These are phyloP conservation scores for Ophiostoma novo-ulmi DNA, from an alignment of 2,329 filamentous ascomycete species.

Conservation along the genomic window DNA sequence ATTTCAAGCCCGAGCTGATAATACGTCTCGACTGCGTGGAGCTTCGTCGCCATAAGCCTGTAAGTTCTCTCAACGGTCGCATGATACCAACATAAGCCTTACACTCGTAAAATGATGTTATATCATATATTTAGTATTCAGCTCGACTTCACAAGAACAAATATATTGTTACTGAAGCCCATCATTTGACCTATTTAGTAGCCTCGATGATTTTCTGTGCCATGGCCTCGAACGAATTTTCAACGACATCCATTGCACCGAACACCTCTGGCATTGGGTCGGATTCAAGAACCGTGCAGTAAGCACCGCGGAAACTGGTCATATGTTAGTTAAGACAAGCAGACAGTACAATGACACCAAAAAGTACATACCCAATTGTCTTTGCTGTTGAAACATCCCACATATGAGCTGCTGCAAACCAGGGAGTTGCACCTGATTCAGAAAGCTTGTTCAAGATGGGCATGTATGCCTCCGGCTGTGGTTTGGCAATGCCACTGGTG, in stretches of 20 bases:
- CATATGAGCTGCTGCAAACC: neutral
- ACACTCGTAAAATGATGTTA: no score
- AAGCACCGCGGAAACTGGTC: neutral
- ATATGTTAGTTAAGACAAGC: neutral
- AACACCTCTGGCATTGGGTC: conserved; percentile 1
- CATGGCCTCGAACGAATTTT: neutral
- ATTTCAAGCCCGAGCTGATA: no score
- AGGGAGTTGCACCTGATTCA: neutral
- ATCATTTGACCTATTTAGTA: neutral
- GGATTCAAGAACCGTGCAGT: neutral
- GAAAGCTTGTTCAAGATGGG: neutral
- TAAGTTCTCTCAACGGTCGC: no score
- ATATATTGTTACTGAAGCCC: no score
- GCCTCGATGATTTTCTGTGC: neutral
- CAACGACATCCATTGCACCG: neutral
- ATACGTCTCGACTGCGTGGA: no score
- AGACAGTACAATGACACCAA: neutral
- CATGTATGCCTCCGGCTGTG: neutral
- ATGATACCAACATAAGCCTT: no score
- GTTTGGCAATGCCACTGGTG: neutral
- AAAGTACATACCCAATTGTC: neutral
- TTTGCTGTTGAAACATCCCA: neutral
- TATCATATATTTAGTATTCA: no score
- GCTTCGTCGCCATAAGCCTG: no score
- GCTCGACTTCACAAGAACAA: no score